Percentiles rank a stretch among this genome's conserved stretches.
Evolutionary conservation across 768 basidiomycete genomes (phyloP).

Genomic region (Mycena alexandri): DNA sequence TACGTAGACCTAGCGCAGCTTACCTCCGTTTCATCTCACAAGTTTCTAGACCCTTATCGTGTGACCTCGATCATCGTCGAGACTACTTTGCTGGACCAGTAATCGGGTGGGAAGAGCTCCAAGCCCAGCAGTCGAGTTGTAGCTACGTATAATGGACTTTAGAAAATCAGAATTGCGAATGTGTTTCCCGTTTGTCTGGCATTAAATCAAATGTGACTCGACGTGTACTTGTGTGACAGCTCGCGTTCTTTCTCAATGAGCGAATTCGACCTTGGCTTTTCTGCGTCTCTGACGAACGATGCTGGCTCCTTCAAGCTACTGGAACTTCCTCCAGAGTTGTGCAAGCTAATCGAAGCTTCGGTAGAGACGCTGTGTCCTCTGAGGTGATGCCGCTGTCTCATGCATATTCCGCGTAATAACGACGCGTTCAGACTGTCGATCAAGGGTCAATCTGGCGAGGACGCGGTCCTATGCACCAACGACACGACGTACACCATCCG

Average conservation of each 20-base stretch:
- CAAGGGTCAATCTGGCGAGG: slow-evolving; percentile 85
- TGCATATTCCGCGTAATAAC: slow-evolving; percentile 22
- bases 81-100: slow-evolving; percentile 83
- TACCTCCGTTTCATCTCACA: slow-evolving; percentile 14
- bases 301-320: slow-evolving; percentile 74
- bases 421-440: slow-evolving; percentile 69
- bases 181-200: too few species aligned
- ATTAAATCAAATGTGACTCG: neutral
- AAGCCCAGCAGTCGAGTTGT: neutral
- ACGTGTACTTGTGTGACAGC: slow-evolving; percentile 17
- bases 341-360: slow-evolving; percentile 69
- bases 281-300: slow-evolving; percentile 60
- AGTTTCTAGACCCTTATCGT: slow-evolving; percentile 86
- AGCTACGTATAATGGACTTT: neutral
- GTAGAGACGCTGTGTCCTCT: slow-evolving; percentile 47
- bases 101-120: slow-evolving; percentile 35
- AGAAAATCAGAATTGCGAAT: too few species aligned
- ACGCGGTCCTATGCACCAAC: slow-evolving; percentile 90
- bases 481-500: slow-evolving; percentile 86
- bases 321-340: slow-evolving; percentile 80
- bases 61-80: slow-evolving; percentile 92
- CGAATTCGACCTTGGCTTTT: slow-evolving; percentile 66
- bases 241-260: slow-evolving; percentile 49
- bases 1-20: slow-evolving; percentile 50
- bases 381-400: slow-evolving; percentile 42